Percentiles rank a stretch among this genome's conserved stretches.
Evolutionary conservation across 2,329 filamentous ascomycete genomes (phyloP).

Genomic region (Pseudogymnoascus destructans): DNA sequence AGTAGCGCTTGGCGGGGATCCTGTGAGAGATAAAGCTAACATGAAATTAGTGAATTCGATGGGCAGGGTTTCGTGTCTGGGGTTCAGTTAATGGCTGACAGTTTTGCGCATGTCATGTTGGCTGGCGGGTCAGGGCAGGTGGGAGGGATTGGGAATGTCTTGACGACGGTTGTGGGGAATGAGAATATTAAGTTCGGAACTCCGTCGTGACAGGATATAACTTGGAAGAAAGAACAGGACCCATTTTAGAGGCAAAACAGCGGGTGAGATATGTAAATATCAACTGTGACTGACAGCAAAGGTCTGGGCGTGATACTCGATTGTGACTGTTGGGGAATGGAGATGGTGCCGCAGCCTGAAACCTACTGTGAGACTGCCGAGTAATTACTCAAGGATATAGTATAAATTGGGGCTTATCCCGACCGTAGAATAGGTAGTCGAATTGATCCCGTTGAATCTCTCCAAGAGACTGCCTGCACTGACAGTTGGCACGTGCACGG

Average conservation of each 20-base stretch:
- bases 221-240: not conserved
- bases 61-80: conserved; percentile 39
- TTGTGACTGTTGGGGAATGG: not conserved
- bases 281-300: not conserved
- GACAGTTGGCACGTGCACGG: not conserved
- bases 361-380: no score
- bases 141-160: conserved; percentile 36
- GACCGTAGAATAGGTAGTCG: not conserved
- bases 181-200: conserved; percentile 14
- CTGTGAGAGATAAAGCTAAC: not conserved
- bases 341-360: no score
- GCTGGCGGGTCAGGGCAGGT: conserved; percentile 36
- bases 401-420: no score
- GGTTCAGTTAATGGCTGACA: conserved; percentile 42
- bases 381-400: no score
- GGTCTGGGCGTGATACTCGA: not conserved
- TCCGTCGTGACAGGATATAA: not conserved
- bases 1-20: not conserved
- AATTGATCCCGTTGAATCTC: no score
- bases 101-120: conserved; percentile 40
- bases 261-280: not conserved
- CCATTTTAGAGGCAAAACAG: not conserved
- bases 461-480: no score
- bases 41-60: conserved; percentile 36
- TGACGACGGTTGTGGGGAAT: conserved; percentile 26